Evolutionary conservation across 192 early-diverging fungal species (phyloP), one percentile per base, ranked within the genome.

Genomic region (Entomortierella beljakovae): DNA sequence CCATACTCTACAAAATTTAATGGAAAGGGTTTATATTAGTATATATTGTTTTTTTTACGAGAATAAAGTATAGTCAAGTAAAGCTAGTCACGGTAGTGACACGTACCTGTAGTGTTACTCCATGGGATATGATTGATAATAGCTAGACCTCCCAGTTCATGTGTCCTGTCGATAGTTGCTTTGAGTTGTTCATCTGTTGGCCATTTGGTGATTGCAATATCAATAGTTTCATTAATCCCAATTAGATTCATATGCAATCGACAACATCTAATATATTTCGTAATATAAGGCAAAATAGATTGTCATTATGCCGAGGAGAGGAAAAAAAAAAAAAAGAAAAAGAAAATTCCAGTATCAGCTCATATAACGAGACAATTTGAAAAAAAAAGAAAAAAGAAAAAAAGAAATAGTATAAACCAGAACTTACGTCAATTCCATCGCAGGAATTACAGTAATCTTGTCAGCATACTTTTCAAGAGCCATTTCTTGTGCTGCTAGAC

Each of bases 101-200:
- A 31, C 43, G 52, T 76, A 86, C 86, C 82, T 35, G 88, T 91
- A 2, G 81, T 80, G 70, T 90, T 92, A 58, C 88, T 90, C 92
- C 92, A 93, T 0, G 92, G 92, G 53, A 93, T 91, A 67, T 93
- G 92, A 76, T 93, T 93, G 3, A 92, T 89, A 54, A 92, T 89
- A 0, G 89, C 92, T 23, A 93, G 59, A 0, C 92, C 92, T 35
- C 92, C 92, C 15, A 92, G 55, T 50, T 82, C 82, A 71, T 93
- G 92, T 13, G 84, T 82, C 57, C 81, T 80, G 29, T 80, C 65
- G 48, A 93, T 93, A 0, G 86, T 89, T 6, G 57, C 51, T 64
- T 81, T 75, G 8, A 93, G 58, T 4, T 92, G 85, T 33, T 89
- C 80, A 53, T 93, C 88, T 37, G 84, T 84, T 8, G 92, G 92